Evolutionary conservation across 164 flowering plant species (phyloP), one percentile per base, ranked within the genome.

Genomic region (Macadamia tetraphylla): DNA sequence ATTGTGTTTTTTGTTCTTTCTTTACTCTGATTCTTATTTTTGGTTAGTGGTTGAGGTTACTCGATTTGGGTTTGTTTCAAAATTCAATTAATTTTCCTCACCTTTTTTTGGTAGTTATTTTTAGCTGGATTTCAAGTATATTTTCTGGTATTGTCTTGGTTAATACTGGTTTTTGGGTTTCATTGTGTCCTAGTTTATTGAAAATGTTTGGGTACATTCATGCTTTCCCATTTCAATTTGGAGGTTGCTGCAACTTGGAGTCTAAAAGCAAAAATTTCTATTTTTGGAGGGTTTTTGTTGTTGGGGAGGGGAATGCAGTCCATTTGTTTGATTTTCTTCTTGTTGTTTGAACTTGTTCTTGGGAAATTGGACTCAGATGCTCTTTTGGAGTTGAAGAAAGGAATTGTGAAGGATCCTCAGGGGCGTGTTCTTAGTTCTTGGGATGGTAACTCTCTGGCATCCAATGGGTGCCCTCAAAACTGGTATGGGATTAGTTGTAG

Each of bases 401-500:
- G 91, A 12, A 58, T 87, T 62, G 44, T 68, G 67, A 65, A 66
- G 65, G 90, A 86, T 67, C 81, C 86, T 0, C 40, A 0, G 3
- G 81, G 77, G 51, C 56, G 76, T 71, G 61, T 81, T 64, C 62
- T 83, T 53, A 67, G 15, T 76, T 86, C 95, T 59, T 87, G 95
- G 95, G 75, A 78, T 70, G 73, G 81, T 29, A 81, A 81, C 53
- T 76, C 87, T 46, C 23, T 81, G 48, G 73, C 75, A 52, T 77
- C 90, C 35, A 78, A 82, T 81, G 85, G 85, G 17, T 87, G 88
- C 61, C 92, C 89, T 9, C 53, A 69, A 6, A 73, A 77, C 42
- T 89, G 92, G 92, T 81, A 46, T 73, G 95, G 95, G 9, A 75
- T 89, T 2, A 60, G 51, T 57, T 87, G 92, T 59, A 67, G 4